Percentiles rank a stretch among this genome's conserved stretches.
Conservation (phyloP, 208 protist species). For the Tritrichomonas foetus region DNA sequence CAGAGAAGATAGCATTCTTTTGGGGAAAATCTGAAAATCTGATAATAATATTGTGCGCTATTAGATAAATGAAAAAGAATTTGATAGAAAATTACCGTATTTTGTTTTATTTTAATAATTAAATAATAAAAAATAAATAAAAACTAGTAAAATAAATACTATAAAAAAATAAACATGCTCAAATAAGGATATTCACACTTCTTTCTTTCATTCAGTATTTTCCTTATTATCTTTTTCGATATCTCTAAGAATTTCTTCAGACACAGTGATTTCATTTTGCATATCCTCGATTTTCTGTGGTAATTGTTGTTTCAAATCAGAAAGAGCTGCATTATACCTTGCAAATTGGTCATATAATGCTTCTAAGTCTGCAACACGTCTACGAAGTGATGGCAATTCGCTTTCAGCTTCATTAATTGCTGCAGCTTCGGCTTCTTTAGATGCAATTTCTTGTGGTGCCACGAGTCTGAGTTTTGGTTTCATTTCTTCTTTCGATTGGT, state of each 20-base stretch:
- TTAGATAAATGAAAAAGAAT: too few species aligned
- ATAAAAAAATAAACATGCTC: too few species aligned
- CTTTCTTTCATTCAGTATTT: too few species aligned
- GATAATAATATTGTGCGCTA: too few species aligned
- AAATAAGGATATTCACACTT: too few species aligned
- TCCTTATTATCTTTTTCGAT: not conserved
- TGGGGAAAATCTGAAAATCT: too few species aligned
- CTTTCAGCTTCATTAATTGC: not conserved
- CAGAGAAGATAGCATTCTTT: too few species aligned
- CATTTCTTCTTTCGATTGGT: not conserved
- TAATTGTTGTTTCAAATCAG: not conserved
- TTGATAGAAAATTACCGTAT: too few species aligned
- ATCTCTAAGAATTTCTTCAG: not conserved
- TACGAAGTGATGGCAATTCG: not conserved
- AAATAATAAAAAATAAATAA: too few species aligned
- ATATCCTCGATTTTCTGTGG: not conserved
- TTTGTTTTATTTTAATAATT: too few species aligned
- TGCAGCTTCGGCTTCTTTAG: not conserved
- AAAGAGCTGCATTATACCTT: not conserved
- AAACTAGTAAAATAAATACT: too few species aligned
- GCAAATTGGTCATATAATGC: not conserved
- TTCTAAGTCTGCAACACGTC: not conserved
- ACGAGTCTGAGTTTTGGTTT: not conserved
- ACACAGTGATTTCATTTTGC: not conserved
- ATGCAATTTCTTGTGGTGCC: not conserved